Evolutionary conservation across 2,329 filamentous ascomycete species (phyloP).

Genomic region (Arthrobotrys sphaeroides): DNA sequence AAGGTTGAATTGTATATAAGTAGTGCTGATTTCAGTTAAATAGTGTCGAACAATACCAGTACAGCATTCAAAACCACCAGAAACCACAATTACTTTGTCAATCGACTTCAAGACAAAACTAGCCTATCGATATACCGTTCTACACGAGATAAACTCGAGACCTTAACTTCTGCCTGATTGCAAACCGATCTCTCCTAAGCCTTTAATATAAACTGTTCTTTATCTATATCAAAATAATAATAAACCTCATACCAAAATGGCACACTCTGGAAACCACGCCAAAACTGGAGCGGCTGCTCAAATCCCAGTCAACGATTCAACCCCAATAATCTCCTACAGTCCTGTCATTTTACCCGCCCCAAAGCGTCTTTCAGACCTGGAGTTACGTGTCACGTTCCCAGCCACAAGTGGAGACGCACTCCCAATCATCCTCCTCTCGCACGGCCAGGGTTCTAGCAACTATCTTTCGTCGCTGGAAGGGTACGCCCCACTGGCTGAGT

Average conservation of each 20-base stretch:
- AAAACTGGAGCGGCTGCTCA: slow-evolving; percentile 24
- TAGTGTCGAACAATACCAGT: no score
- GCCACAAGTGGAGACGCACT: slow-evolving; percentile 59
- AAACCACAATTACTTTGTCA: no score
- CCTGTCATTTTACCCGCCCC: slow-evolving; percentile 54
- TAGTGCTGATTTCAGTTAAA: no score
- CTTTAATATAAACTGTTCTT: no score
- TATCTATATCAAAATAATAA: background rate
- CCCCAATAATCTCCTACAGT: slow-evolving; percentile 59
- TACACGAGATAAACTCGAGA: no score
- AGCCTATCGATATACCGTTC: no score
- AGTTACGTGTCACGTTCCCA: slow-evolving; percentile 61
- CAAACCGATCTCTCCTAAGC: no score
- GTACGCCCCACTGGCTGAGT: slow-evolving; percentile 62
- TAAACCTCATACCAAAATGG: slow-evolving; percentile 12
- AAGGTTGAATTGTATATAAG: no score
- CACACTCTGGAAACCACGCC: slow-evolving; percentile 26
- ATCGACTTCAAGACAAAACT: no score
- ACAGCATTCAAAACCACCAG: no score
- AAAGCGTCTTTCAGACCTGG: slow-evolving; percentile 58
- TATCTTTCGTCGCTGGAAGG: slow-evolving; percentile 63
- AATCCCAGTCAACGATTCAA: slow-evolving; percentile 59
- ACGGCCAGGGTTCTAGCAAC: slow-evolving; percentile 62
- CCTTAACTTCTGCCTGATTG: no score
- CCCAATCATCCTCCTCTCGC: slow-evolving; percentile 62